Percentiles rank a stretch among this genome's conserved stretches.
phyloP scores from a whole-genome alignment of 441 rosid genomes.

The Raphanus hybrid region DNA sequence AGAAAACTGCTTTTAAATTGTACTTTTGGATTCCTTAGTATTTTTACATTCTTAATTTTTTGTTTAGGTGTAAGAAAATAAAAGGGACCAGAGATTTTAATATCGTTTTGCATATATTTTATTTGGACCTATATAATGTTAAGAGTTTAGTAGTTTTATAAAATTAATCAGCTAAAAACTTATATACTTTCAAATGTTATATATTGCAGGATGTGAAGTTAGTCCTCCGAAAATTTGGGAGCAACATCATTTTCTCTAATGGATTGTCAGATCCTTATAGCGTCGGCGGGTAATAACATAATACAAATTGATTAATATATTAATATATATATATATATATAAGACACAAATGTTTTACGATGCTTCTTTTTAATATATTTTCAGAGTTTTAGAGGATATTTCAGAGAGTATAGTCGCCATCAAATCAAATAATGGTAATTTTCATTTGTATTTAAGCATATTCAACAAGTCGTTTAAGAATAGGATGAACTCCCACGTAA shows the following conservation, averaged over 20 bases:
- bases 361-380: constrained; percentile 5
- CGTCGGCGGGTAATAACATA: constrained; percentile 67
- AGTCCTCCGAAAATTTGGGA: constrained; percentile 66
- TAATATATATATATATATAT: background rate
- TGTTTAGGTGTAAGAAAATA: background rate
- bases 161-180: background rate
- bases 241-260: constrained; percentile 86
- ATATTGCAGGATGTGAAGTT: constrained; percentile 62
- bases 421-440: constrained; percentile 52
- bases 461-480: background rate
- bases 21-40: background rate
- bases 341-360: background rate
- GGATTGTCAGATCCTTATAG: constrained; percentile 84
- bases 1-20: background rate
- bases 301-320: background rate
- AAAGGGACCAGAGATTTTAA: background rate
- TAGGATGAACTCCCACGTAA: background rate
- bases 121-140: background rate
- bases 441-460: background rate
- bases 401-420: constrained; percentile 61
- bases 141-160: background rate
- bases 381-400: constrained; percentile 65
- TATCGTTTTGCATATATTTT: background rate
- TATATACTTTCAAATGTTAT: background rate
- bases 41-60: background rate